Conservation (phyloP, 108 stramenopile genomes). For the Conticribra guillardii region DNA sequence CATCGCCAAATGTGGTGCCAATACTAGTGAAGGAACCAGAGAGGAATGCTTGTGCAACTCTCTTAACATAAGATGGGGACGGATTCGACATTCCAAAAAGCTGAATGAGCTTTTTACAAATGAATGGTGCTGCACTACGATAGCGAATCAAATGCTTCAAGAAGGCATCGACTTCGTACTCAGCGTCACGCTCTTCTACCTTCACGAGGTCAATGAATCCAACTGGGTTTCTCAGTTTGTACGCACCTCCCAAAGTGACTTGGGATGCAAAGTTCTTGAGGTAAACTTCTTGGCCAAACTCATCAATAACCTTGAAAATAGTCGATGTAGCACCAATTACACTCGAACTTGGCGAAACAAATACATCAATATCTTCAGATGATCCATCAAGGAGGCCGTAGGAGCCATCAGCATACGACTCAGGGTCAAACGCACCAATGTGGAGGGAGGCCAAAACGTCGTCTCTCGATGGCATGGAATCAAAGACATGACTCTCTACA, state of each 20-base stretch:
- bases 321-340: slow-evolving; percentile 35
- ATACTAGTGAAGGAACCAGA: slow-evolving; percentile 35
- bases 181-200: slow-evolving; percentile 47
- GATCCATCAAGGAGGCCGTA: slow-evolving; percentile 30
- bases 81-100: slow-evolving; percentile 76
- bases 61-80: slow-evolving; percentile 56
- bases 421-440: slow-evolving; percentile 52
- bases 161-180: too few species aligned
- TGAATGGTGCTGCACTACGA: too few species aligned
- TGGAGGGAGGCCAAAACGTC: too few species aligned
- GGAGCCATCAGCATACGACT: slow-evolving; percentile 20
- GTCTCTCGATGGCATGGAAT: slow-evolving; percentile 42
- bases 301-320: too few species aligned
- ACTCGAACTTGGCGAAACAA: too few species aligned
- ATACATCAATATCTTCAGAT: too few species aligned
- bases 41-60: slow-evolving; percentile 51
- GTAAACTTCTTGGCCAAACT: slow-evolving; percentile 28
- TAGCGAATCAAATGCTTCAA: too few species aligned
- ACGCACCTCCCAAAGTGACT: slow-evolving; percentile 25
- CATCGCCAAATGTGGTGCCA: too few species aligned
- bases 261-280: too few species aligned
- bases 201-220: too few species aligned
- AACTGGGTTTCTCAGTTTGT: slow-evolving; percentile 44
- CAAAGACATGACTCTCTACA: slow-evolving; percentile 22
- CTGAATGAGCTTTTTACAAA: slow-evolving; percentile 69